Evolutionary conservation across 306 rosid species (phyloP), one percentile per base, ranked within the genome.

Genomic region (Cucumis cinereus): DNA sequence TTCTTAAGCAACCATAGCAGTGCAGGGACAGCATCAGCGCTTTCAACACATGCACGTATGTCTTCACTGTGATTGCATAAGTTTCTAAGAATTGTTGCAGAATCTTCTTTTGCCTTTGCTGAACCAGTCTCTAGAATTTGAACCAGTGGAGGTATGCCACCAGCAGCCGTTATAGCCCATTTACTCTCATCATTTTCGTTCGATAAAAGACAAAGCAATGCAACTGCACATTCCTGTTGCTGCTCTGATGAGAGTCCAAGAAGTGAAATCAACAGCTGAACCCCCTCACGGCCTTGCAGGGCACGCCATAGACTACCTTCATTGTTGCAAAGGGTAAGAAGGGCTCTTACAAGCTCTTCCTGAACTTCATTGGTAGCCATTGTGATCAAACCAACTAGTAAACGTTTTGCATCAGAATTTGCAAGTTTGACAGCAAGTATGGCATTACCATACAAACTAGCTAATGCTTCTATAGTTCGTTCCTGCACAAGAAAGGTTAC

Each of bases 61-160:
- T 93, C 98, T 91, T 93, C 98, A 28, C 98, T 93, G 80, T 93
- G 98, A 84, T 93, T 93, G 90, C 98, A 93, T n/a, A 93, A 83
- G 62, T 93, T 93, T 85, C 94, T 86, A 77, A 93, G 96, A 82
- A 93, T 93, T 73, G 90, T 84, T 55, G 98, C 98, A 20, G 98
- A 93, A 82, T 93, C 98, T 89, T 93, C 98, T 88, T 93, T 93
- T 56, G 98, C 98, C 83, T 93, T 93, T 78, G 86, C 92, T 47
- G 97, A 90, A 79, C 97, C 98, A 16, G 96, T 85, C 89, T 94
- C 98, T 63, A 94, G 85, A 84, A 94, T 94, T 83, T 94, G 98
- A 81, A 94, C 98, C 74, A 94, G 96, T 15, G 98, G 98, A 81
- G 98, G 98, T 80, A 94, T 94, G 72, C 98, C 98, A 81, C 98